Conservation (phyloP, 2,329 filamentous ascomycete species). For the Pseudopithomyces chartarum region DNA sequence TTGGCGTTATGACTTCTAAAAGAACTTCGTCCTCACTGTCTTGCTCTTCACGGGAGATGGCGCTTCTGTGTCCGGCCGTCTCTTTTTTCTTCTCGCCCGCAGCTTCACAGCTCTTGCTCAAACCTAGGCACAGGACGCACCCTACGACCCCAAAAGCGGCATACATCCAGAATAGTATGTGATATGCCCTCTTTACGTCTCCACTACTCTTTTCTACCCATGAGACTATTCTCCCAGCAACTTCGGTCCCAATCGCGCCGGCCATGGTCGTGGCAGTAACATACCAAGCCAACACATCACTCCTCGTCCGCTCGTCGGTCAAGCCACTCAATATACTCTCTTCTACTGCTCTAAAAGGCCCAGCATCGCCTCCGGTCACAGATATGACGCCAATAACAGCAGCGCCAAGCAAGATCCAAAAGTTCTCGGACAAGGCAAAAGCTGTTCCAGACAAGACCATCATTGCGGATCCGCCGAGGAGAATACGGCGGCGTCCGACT, state of each 20-base stretch:
- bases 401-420: slow-evolving; percentile 43
- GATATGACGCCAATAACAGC: slow-evolving; percentile 47
- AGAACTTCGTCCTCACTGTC: slow-evolving; percentile 39
- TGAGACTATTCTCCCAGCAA: slow-evolving; percentile 48
- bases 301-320: slow-evolving; percentile 40
- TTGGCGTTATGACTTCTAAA: slow-evolving; percentile 40
- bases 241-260: slow-evolving; percentile 38
- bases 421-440: slow-evolving; percentile 44
- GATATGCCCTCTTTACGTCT: slow-evolving; percentile 44
- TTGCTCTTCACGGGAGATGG: not conserved
- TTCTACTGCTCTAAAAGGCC: slow-evolving; percentile 43
- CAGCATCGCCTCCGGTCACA: slow-evolving; percentile 42
- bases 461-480: slow-evolving; percentile 43
- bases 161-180: slow-evolving; percentile 51
- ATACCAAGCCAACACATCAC: slow-evolving; percentile 48
- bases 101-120: slow-evolving; percentile 50
- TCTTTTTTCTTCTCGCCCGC: slow-evolving; percentile 35
- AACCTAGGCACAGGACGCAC: slow-evolving; percentile 41
- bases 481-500: slow-evolving; percentile 39
- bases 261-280: slow-evolving; percentile 44
- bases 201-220: slow-evolving; percentile 46
- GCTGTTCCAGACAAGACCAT: slow-evolving; percentile 43
- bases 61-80: slow-evolving; percentile 27
- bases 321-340: slow-evolving; percentile 44
- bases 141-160: slow-evolving; percentile 49